Base-by-base conservation (phyloP, 768 basidiomycete genomes). In the Coprinopsis strossmayeri region DNA sequence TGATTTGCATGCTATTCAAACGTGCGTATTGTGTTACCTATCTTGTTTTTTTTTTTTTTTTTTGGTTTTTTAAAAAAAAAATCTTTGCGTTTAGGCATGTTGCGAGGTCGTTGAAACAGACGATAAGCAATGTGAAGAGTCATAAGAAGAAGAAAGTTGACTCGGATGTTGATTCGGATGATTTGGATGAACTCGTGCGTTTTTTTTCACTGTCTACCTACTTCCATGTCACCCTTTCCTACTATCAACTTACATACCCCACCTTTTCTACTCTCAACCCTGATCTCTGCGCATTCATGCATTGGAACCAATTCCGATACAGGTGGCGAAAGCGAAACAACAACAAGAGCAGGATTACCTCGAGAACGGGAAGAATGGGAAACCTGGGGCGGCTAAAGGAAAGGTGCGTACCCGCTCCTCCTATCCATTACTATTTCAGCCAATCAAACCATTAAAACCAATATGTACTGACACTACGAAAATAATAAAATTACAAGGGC, bases 1-100 rank as follows among this genome's bases (percentile, higher is more conserved):
- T 59, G 93, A 96, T 64, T 82, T 80, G 24, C 88, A 93, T 69
- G 91, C 95, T 7, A 95, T 99, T 60, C 79, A 83, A 55, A 77
- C 71, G 92, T 93, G 55, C 55, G 87, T 77, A 3, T n/a, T 27
- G 44, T 25, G 34, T 3, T 34, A 32, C 25, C 27, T 32, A 23
- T 25, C 48, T 27, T 47, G 10, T 9, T 27, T 21, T 27, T 48
- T 45, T 35, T 46, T 53, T 35, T 50, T 45, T 46, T 35, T 12
- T 15, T 46, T 26, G 18, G 32, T 35, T 13, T 55, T 7, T 10
- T 18, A 18, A 11, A 18, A 5, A 10, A 11, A 7, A 38, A 38
- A n/a, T n/a, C n/a, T 15, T 32, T 32, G 30, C 30, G n/a, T 32
- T 15, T 18, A 91, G 88, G 37, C 88, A 91, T 64, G 88, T 91